phyloP scores from a whole-genome alignment of 2,329 filamentous ascomycete species.

The Taxawa tesnikishii region DNA sequence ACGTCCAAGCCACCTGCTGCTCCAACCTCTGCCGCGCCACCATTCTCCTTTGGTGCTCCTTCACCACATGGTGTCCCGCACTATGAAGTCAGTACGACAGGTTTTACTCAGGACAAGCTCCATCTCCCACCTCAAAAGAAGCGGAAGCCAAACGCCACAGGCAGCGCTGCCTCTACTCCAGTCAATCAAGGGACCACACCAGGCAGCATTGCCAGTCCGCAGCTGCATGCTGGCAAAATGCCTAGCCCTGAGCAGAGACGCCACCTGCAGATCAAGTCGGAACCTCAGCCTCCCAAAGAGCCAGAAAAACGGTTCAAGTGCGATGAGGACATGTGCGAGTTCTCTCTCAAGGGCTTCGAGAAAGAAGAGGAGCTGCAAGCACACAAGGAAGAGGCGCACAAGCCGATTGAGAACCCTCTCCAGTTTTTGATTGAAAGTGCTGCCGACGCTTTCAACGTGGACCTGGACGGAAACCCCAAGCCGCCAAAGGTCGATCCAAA shows the following conservation, averaged over 20 bases:
- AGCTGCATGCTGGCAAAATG: slow-evolving; percentile 20
- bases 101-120: slow-evolving; percentile 44
- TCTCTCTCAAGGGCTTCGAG: slow-evolving; percentile 41
- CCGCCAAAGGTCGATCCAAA: slow-evolving; percentile 17
- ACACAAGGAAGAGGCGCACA: slow-evolving; percentile 42
- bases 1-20: slow-evolving; percentile 30
- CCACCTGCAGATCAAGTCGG: slow-evolving; percentile 19
- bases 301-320: slow-evolving; percentile 41
- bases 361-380: slow-evolving; percentile 41
- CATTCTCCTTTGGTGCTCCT: slow-evolving; percentile 36
- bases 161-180: slow-evolving; percentile 28
- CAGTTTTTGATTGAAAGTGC: slow-evolving; percentile 44
- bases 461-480: slow-evolving; percentile 31
- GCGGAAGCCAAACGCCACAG: slow-evolving; percentile 31
- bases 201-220: slow-evolving; percentile 25
- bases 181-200: slow-evolving; percentile 20
- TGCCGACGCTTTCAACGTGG: slow-evolving; percentile 33
- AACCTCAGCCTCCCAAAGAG: slow-evolving; percentile 27
- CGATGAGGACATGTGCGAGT: slow-evolving; percentile 35
- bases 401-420: slow-evolving; percentile 41
- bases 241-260: slow-evolving; percentile 35
- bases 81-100: slow-evolving; percentile 36
- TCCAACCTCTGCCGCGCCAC: slow-evolving; percentile 39
- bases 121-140: slow-evolving; percentile 46
- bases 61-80: slow-evolving; percentile 46